Percentiles rank a stretch among this genome's conserved stretches.
Conservation (phyloP, 495 filamentous ascomycete genomes). For the Neurospora sp. region DNA sequence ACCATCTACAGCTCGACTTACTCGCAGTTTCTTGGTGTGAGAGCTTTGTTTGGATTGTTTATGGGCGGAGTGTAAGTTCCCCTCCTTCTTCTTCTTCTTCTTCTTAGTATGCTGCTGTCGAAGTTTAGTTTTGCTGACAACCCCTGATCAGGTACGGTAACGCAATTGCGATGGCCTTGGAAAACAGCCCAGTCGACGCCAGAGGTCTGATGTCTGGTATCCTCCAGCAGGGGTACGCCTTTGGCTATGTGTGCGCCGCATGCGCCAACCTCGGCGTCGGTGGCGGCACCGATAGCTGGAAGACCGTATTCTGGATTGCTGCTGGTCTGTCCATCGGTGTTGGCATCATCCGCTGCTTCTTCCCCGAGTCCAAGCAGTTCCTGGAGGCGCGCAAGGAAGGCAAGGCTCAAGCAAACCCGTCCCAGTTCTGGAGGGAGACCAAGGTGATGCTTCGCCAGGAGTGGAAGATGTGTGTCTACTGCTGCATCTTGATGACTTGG, state of each 20-base stretch:
- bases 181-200: slow-evolving; percentile 61
- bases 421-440: slow-evolving; percentile 51
- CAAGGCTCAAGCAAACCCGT: slow-evolving; percentile 34
- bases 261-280: slow-evolving; percentile 59
- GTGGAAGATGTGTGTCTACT: slow-evolving; percentile 64
- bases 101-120: not conserved
- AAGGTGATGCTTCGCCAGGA: slow-evolving; percentile 53
- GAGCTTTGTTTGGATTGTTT: slow-evolving; percentile 64
- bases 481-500: slow-evolving; percentile 63
- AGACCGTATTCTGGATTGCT: slow-evolving; percentile 49
- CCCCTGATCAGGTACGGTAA: slow-evolving; percentile 47
- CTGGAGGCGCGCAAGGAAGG: slow-evolving; percentile 48
- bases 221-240: slow-evolving; percentile 66
- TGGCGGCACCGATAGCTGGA: slow-evolving; percentile 45
- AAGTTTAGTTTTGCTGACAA: not conserved
- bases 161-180: slow-evolving; percentile 71
- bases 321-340: slow-evolving; percentile 54
- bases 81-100: too few relatives aligned
- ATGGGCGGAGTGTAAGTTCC: slow-evolving; percentile 58
- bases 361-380: slow-evolving; percentile 66
- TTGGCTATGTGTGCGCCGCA: slow-evolving; percentile 66
- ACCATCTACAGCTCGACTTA: slow-evolving; percentile 63
- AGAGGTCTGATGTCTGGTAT: slow-evolving; percentile 70
- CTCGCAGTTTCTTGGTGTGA: slow-evolving; percentile 57
- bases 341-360: slow-evolving; percentile 51